A percentile compares a stretch with the other conserved stretches of the same genome.
Evolutionary conservation across 2,329 filamentous ascomycete species (phyloP).

Genomic region (Curvularia hawaiiensis): DNA sequence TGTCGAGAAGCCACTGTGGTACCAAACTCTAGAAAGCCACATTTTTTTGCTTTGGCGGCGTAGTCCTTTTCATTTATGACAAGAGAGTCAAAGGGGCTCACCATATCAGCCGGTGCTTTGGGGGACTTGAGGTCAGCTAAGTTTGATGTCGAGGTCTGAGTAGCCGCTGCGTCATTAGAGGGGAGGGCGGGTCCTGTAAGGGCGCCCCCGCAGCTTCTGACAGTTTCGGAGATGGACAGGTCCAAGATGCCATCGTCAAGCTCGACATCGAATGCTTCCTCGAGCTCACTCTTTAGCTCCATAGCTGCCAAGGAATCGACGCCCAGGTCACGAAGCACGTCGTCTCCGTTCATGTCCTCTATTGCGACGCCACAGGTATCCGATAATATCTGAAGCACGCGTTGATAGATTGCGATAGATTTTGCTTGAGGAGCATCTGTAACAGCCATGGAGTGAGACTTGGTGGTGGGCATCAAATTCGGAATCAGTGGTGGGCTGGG

Average conservation of each 20-base stretch:
- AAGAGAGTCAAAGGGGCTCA: conserved; percentile 4
- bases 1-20: conserved; percentile 6
- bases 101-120: background rate
- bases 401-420: background rate
- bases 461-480: background rate
- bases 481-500: background rate
- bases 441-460: background rate
- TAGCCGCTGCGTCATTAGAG: background rate
- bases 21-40: conserved; percentile 11
- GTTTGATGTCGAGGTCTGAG: background rate
- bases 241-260: conserved; percentile 1
- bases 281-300: conserved; percentile 15
- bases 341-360: background rate
- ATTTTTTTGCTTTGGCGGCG: background rate
- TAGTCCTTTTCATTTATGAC: background rate
- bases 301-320: conserved; percentile 6
- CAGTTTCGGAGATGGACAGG: background rate
- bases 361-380: background rate
- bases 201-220: background rate
- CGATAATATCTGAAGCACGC: conserved; percentile 2
- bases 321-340: conserved; percentile 1
- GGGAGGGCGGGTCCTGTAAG: background rate
- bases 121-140: background rate
- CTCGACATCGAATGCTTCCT: background rate
- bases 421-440: background rate